Evolutionary conservation across 2,329 filamentous ascomycete species (phyloP).

Genomic region (Aspergillus amoenus): DNA sequence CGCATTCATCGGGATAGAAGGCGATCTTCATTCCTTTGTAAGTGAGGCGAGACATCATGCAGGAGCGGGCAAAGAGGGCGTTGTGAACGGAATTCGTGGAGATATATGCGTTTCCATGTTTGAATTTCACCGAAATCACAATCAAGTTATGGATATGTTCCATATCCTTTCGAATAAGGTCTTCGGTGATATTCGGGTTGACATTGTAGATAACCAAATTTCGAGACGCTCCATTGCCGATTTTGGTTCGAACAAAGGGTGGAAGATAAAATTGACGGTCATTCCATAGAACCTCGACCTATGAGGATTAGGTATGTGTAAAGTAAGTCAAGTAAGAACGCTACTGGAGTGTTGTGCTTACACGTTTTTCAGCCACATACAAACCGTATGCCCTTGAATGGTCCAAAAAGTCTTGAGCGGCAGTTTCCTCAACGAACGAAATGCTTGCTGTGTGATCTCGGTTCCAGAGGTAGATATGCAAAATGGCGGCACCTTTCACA

Average conservation of each 20-base stretch:
- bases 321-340: neutral
- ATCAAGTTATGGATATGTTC: slow-evolving; percentile 80
- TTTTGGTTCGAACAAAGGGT: slow-evolving; percentile 62
- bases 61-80: slow-evolving; percentile 72
- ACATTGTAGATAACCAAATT: slow-evolving; percentile 69
- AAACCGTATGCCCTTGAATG: slow-evolving; percentile 65
- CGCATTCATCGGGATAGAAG: slow-evolving; percentile 72
- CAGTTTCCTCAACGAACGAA: slow-evolving; percentile 66
- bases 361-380: slow-evolving; percentile 67
- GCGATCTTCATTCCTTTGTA: slow-evolving; percentile 72
- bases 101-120: slow-evolving; percentile 62
- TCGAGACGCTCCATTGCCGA: slow-evolving; percentile 66
- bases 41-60: slow-evolving; percentile 67
- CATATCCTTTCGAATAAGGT: slow-evolving; percentile 67
- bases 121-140: slow-evolving; percentile 65
- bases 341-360: slow-evolving; percentile 40
- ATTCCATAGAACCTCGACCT: slow-evolving; percentile 70
- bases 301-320: neutral
- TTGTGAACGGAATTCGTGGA: slow-evolving; percentile 75
- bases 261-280: slow-evolving; percentile 68
- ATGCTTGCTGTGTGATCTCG: slow-evolving; percentile 63
- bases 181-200: slow-evolving; percentile 59
- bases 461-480: slow-evolving; percentile 65
- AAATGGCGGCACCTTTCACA: slow-evolving; percentile 68
- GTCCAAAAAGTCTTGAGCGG: slow-evolving; percentile 64